These are phyloP conservation scores for Hyphopichia khmerensis DNA, from an alignment of 1,139 yeast species.

Conservation along the genomic window DNA sequence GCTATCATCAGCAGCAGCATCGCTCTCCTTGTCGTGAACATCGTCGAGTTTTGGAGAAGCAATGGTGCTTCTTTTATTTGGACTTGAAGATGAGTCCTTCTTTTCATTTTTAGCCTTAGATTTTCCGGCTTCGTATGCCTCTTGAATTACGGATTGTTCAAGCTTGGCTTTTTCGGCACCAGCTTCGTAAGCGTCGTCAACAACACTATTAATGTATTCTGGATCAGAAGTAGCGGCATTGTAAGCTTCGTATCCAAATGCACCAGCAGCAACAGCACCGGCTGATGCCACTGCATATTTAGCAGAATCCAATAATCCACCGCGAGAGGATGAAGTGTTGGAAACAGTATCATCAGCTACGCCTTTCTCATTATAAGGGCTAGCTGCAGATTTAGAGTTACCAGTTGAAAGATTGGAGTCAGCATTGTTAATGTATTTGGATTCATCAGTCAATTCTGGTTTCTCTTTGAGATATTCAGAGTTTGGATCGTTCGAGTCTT, in stretches of 20 bases:
- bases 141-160: constrained; percentile 7
- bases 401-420: neutral
- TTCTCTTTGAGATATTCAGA: neutral
- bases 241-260: constrained; percentile 5
- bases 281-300: constrained; percentile 4
- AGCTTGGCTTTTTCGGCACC: constrained; percentile 9
- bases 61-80: neutral
- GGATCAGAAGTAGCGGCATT: constrained; percentile 4
- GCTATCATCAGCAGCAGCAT: constrained; percentile 3
- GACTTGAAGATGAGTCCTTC: neutral
- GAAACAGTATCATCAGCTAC: neutral
- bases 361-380: too few relatives aligned
- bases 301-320: constrained; percentile 3
- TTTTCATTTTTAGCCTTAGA: constrained; percentile 7
- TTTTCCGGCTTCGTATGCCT: constrained; percentile 16
- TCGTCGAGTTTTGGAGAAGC: constrained; percentile 4
- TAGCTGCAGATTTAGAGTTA: too few relatives aligned
- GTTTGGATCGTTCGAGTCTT: constrained; percentile 4
- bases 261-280: constrained; percentile 5
- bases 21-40: neutral
- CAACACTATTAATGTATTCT: neutral
- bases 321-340: neutral
- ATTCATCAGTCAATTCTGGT: constrained; percentile 2
- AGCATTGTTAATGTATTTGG: constrained; percentile 2
- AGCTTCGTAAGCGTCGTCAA: constrained; percentile 10